Evolutionary conservation across 2,329 filamentous ascomycete genomes (phyloP), one percentile per base, ranked within the genome.

Genomic region (Pochonia chlamydosporia): DNA sequence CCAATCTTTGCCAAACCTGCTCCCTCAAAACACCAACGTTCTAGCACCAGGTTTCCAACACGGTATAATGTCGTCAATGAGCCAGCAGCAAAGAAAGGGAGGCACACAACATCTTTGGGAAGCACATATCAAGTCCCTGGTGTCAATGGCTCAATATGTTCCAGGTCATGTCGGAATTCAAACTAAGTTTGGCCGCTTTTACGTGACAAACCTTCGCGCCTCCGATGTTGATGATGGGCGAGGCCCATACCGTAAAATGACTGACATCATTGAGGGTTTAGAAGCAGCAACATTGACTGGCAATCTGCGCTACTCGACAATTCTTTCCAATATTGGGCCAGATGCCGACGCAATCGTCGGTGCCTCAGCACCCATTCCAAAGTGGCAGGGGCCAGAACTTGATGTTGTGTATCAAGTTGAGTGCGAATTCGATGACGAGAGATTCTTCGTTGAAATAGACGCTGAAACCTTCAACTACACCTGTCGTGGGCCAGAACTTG

Each of bases 101-200:
- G n/a, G 20, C 16, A 10, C 20, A 21, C 9, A 18, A 23, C 11
- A 4, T 9, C 18, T 4, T 48, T 35, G 51, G 9, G 49, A 58
- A 44, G 25, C 4, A 9, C 41, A 47, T 45, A 30, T 53, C 5
- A 47, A 42, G 6, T 41, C 52, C 2, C 25, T 60, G 16, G 37
- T 57, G 2, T 43, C 46, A 6, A 25, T 59, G 6, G 39, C 64
- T 14, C 52, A 56, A 40, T 30, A 55, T 7, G 50, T 49, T 0
- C 58, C 63, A 6, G 63, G 63, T 1, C 43, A 46, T 7, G 30
- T 63, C 13, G 52, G 48, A 5, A 36, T 65, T 8, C 50, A 57
- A 33, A 47, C 59, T 25, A 52, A 52, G 13, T 59, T 65, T 39
- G 63, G 63, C 2, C 59, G 63, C 3, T 47, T 63, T 8, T 63